Conservation (phyloP, 148 eudicot species). For the Rhododendron molle region DNA sequence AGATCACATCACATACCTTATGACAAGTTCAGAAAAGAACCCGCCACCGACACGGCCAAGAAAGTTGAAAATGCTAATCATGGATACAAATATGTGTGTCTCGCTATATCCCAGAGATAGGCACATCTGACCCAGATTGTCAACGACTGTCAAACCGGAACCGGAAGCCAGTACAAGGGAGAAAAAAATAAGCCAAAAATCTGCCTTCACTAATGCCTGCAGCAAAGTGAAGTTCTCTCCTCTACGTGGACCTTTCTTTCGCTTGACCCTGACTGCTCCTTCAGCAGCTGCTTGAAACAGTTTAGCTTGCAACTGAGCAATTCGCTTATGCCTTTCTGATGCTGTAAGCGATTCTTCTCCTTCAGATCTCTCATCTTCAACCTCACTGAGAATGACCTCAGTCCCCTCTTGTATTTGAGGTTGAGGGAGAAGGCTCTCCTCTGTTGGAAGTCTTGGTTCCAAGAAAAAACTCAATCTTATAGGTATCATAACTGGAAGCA, state of each 20-base stretch:
- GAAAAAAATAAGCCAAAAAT: conserved; percentile 35
- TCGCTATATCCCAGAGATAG: conserved; percentile 42
- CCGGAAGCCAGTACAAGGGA: conserved; percentile 41
- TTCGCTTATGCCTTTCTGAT: conserved; percentile 32
- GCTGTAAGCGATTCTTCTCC: conserved; percentile 23
- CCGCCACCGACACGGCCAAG: conserved; percentile 77
- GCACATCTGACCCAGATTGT: conserved; percentile 63
- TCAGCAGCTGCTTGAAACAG: conserved; percentile 59
- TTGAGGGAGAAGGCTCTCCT: conserved; percentile 41
- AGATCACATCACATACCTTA: conserved; percentile 28
- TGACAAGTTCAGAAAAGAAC: conserved; percentile 56
- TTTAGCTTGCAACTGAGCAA: conserved; percentile 51
- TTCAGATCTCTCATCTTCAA: conserved; percentile 34
- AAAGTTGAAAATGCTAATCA: conserved; percentile 69
- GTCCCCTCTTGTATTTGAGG: conserved; percentile 25
- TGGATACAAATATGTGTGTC: conserved; percentile 46
- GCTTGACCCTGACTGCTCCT: conserved; percentile 51
- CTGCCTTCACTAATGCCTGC: conserved; percentile 47
- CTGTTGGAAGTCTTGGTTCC: conserved; percentile 20
- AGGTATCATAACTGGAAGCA: conserved; percentile 45
- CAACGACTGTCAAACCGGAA: conserved; percentile 57
- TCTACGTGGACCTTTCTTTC: conserved; percentile 44
- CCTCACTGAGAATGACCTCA: conserved; percentile 49
- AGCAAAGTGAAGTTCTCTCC: conserved; percentile 52
- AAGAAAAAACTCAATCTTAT: conserved; percentile 29